These are phyloP conservation scores for Rhexocercosporidium sp. DNA, from an alignment of 2,329 filamentous ascomycete genomes.

Conservation along the genomic window DNA sequence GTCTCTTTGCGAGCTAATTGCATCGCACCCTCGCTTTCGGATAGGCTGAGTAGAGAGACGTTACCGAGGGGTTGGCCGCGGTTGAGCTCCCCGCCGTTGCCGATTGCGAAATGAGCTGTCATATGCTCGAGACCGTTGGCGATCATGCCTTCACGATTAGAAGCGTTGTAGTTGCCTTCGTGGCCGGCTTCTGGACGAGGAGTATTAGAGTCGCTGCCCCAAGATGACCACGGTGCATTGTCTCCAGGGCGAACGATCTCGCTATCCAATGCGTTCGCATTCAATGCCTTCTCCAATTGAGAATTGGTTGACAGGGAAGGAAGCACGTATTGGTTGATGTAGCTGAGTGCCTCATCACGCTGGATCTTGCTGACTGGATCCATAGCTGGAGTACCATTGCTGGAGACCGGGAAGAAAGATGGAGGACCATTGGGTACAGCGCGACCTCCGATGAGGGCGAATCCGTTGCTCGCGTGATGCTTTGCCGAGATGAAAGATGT, in stretches of 20 bases:
- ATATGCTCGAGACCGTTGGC: slow-evolving; percentile 41
- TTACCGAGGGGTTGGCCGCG: slow-evolving; percentile 38
- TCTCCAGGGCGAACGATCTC: slow-evolving; percentile 39
- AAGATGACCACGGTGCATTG: slow-evolving; percentile 36
- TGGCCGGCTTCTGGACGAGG: slow-evolving; percentile 26
- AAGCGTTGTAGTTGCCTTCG: slow-evolving; percentile 29
- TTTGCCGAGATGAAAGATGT: slow-evolving; percentile 61
- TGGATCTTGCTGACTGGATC: slow-evolving; percentile 70
- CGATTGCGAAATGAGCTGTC: slow-evolving; percentile 41
- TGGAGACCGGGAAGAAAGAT: slow-evolving; percentile 60
- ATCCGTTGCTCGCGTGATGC: slow-evolving; percentile 60
- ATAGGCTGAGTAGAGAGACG: slow-evolving; percentile 60
- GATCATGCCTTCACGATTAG: slow-evolving; percentile 38
- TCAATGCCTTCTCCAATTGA: slow-evolving; percentile 44
- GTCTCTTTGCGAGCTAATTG: slow-evolving; percentile 60
- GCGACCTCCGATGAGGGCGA: slow-evolving; percentile 67
- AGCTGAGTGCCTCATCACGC: slow-evolving; percentile 68
- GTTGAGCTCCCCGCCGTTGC: slow-evolving; percentile 34
- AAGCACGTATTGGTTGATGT: slow-evolving; percentile 72
- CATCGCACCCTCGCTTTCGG: slow-evolving; percentile 64
- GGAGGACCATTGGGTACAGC: slow-evolving; percentile 68
- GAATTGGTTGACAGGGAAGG: slow-evolving; percentile 48
- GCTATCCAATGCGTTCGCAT: slow-evolving; percentile 39
- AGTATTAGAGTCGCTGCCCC: slow-evolving; percentile 32
- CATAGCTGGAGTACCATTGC: slow-evolving; percentile 45